Percentiles rank a stretch among this genome's conserved stretches.
These are phyloP conservation scores for Cucurbita ficifolia DNA, from an alignment of 306 rosid genomes.

Conservation along the genomic window DNA sequence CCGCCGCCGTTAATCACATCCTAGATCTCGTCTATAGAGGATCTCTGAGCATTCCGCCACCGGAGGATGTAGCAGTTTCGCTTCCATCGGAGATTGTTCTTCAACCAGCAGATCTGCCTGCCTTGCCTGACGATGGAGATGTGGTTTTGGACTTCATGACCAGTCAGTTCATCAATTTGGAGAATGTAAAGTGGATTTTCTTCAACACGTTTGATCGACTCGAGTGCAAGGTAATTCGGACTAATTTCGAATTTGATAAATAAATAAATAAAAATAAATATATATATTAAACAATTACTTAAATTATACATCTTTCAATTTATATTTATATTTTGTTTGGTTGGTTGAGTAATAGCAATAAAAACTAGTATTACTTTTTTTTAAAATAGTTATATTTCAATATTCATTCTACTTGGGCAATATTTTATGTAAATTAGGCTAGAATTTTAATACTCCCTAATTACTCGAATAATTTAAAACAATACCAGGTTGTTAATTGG, in stretches of 20 bases:
- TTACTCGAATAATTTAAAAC: not conserved
- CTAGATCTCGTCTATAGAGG: not conserved
- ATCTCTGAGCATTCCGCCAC: not conserved
- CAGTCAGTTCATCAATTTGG: constrained; percentile 2
- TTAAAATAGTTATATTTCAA: too few relatives aligned
- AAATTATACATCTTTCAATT: too few relatives aligned
- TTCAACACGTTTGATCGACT: constrained; percentile 9
- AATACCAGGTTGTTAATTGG: constrained; percentile 4
- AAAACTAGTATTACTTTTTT: too few relatives aligned
- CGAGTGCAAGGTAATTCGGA: constrained; percentile 13
- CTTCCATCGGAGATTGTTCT: not conserved
- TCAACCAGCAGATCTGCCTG: constrained; percentile 3
- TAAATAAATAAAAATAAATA: too few relatives aligned
- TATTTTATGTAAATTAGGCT: not conserved
- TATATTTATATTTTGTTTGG: too few relatives aligned
- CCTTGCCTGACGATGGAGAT: not conserved
- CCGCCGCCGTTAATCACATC: not conserved
- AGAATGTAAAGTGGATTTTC: constrained; percentile 9
- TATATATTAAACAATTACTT: too few relatives aligned
- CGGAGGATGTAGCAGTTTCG: not conserved
- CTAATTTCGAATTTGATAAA: too few relatives aligned
- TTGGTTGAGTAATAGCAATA: too few relatives aligned
- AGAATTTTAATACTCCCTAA: not conserved
- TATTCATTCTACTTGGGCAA: too few relatives aligned
- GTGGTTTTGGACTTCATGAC: not conserved